phyloP scores from a whole-genome alignment of 2,329 filamentous ascomycete species.

The Claviceps africana region DNA sequence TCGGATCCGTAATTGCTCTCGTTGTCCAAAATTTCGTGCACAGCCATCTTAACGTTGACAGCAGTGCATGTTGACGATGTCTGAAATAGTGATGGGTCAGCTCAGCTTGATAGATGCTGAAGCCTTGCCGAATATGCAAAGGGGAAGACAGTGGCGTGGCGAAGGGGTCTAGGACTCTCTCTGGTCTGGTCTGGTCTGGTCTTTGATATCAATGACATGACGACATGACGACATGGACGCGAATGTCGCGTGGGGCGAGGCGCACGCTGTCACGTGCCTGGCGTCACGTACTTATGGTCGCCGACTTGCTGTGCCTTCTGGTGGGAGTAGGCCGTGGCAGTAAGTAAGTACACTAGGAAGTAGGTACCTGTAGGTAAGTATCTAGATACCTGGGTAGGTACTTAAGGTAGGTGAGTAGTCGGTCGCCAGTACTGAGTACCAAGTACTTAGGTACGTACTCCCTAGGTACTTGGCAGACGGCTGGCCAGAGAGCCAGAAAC shows the following conservation, averaged over 20 bases:
- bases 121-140: background rate
- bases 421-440: too few relatives aligned
- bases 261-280: background rate
- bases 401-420: too few relatives aligned
- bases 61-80: background rate
- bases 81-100: background rate
- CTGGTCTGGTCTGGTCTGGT: background rate
- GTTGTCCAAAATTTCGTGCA: background rate
- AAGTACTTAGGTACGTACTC: too few relatives aligned
- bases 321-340: too few relatives aligned
- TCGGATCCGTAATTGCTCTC: slow-evolving; percentile 34
- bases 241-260: background rate
- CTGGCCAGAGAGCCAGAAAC: too few relatives aligned
- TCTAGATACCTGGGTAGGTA: too few relatives aligned
- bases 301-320: too few relatives aligned
- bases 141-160: too few relatives aligned
- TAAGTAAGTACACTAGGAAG: too few relatives aligned
- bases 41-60: slow-evolving; percentile 2
- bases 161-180: background rate
- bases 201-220: background rate
- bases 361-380: too few relatives aligned
- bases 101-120: background rate
- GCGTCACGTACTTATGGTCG: too few relatives aligned
- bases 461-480: too few relatives aligned
- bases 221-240: background rate